phyloP scores from a whole-genome alignment of 2,329 filamentous ascomycete species.

The Lizonia empirigonia region DNA sequence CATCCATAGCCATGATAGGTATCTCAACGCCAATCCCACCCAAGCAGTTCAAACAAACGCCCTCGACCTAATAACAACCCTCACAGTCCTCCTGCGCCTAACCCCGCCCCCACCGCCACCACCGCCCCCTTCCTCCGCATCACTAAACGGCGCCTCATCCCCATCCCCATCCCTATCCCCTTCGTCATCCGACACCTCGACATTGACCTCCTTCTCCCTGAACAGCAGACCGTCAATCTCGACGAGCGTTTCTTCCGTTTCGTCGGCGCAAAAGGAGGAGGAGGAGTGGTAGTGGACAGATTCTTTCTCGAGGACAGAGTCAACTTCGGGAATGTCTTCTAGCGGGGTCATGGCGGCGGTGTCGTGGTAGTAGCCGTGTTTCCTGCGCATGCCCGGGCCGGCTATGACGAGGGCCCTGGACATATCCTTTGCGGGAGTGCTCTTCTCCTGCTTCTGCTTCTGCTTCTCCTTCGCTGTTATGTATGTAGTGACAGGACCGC shows the following conservation, averaged over 20 bases:
- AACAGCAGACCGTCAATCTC: constrained; percentile 16
- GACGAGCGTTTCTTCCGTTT: constrained; percentile 20
- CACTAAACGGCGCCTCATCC: too few relatives aligned
- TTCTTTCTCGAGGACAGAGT: constrained; percentile 9
- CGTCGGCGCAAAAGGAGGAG: constrained; percentile 6
- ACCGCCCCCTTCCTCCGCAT: too few relatives aligned
- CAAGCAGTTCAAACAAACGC: constrained; percentile 43
- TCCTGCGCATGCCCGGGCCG: constrained; percentile 13
- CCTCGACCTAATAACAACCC: constrained; percentile 43
- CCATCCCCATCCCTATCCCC: constrained; percentile 23
- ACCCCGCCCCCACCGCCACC: constrained; percentile 26
- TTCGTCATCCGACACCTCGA: constrained; percentile 31
- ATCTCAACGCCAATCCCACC: too few relatives aligned
- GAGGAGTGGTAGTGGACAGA: constrained; percentile 25
- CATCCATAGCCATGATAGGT: too few relatives aligned
- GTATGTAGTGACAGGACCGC: constrained; percentile 18
- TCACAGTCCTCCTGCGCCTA: constrained; percentile 38
- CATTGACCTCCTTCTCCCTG: constrained; percentile 25
- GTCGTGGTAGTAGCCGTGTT: constrained; percentile 15
- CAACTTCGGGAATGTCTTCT: constrained; percentile 14
- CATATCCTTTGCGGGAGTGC: constrained; percentile 12
- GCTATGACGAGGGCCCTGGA: constrained; percentile 13
- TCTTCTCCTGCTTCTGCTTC: too few relatives aligned
- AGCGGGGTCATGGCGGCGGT: constrained; percentile 4
- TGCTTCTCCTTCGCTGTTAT: constrained; percentile 1